Evolutionary conservation across 768 basidiomycete genomes (phyloP).

Genomic region (Boletus subparvulus): DNA sequence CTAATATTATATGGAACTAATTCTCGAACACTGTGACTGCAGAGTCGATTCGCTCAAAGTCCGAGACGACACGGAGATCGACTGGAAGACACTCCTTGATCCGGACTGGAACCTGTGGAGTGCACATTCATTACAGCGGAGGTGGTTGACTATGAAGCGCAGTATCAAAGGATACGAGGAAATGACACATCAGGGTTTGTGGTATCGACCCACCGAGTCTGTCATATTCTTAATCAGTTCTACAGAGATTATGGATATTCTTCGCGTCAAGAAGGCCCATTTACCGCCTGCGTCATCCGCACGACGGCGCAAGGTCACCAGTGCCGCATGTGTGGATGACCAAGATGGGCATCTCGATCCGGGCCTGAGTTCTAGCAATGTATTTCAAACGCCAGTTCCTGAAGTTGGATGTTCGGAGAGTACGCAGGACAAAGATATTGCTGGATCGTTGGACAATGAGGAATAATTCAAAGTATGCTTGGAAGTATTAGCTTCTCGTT

Average conservation of each 20-base stretch:
- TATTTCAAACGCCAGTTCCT: constrained; percentile 25
- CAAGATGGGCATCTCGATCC: constrained; percentile 31
- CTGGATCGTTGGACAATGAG: constrained; percentile 22
- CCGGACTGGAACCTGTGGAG: constrained; percentile 83
- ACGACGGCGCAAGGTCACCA: constrained; percentile 51
- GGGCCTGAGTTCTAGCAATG: constrained; percentile 16
- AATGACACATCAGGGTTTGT: constrained; percentile 75
- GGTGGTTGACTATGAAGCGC: constrained; percentile 79
- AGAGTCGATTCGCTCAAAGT: constrained; percentile 77
- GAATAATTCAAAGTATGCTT: constrained; percentile 6
- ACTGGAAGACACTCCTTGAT: constrained; percentile 78
- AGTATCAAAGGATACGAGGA: constrained; percentile 74
- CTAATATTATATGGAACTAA: neutral
- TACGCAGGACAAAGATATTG: constrained; percentile 13
- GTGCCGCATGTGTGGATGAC: constrained; percentile 50
- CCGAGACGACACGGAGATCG: constrained; percentile 78
- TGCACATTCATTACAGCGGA: constrained; percentile 72
- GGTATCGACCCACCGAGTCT: neutral
- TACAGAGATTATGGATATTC: constrained; percentile 79
- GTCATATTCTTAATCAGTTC: constrained; percentile 8
- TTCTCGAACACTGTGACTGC: constrained; percentile 2
- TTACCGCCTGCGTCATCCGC: constrained; percentile 40
- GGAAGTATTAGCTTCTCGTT: constrained; percentile 1
- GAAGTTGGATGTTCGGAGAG: constrained; percentile 15
- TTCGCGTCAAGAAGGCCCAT: constrained; percentile 70